Evolutionary conservation across 306 rosid genomes (phyloP).

Genomic region (Cicer bijugum): DNA sequence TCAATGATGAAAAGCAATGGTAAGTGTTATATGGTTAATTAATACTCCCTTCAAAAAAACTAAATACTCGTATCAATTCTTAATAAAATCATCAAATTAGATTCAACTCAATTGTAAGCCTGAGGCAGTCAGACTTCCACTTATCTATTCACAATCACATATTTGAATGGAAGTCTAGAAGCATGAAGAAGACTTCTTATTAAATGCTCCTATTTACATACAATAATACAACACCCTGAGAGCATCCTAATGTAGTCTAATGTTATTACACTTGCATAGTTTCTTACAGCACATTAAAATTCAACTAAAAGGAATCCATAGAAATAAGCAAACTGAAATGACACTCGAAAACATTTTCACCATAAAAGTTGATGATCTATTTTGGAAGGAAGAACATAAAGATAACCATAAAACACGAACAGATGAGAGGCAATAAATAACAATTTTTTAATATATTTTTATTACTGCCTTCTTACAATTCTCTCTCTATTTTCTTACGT

Average conservation of each 20-base stretch:
- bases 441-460: too few species aligned
- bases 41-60: not conserved
- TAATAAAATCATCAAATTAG: not conserved
- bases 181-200: constrained; percentile 11
- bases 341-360: constrained; percentile 50
- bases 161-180: not conserved
- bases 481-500: too few species aligned
- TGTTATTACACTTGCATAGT: not conserved
- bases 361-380: constrained; percentile 78
- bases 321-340: not conserved
- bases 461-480: too few species aligned
- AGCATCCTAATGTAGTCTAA: not conserved
- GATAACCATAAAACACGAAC: constrained; percentile 83
- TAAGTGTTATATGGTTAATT: not conserved
- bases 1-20: not conserved
- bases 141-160: not conserved
- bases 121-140: constrained; percentile 7
- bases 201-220: not conserved
- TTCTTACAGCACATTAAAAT: not conserved
- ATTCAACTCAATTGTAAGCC: not conserved
- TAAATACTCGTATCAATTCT: not conserved
- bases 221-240: constrained; percentile 1
- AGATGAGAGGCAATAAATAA: constrained; percentile 44
- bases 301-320: constrained; percentile 5
- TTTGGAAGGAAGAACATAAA: constrained; percentile 91